Evolutionary conservation across 352 stramenopile genomes (phyloP), one percentile per base, ranked within the genome.

Genomic region (Globisporangium abappressorium): DNA sequence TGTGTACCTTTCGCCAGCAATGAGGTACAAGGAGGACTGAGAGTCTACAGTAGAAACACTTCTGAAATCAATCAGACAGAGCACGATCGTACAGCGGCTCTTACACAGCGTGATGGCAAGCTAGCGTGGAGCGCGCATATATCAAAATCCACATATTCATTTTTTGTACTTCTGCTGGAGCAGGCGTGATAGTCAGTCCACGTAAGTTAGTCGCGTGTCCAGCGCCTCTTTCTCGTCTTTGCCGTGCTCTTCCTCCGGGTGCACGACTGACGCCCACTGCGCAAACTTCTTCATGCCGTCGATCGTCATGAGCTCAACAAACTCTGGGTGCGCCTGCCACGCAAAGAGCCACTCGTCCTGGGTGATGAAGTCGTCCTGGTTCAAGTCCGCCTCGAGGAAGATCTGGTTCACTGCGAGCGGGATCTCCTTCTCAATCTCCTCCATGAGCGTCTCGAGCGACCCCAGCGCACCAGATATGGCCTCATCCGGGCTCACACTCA

Each of bases 261-360:
- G 74, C 4, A 91, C 83, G 24, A 91, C 81, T 0, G 83, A 88
- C 12, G 84, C 84, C 84, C 84, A 91, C 61, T 92, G 83, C 28
- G 83, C 81, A 59, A 94, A 84, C 64, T 94, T 94, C 63, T 90
- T 90, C 84, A 94, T 91, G 18, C 84, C 87, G 57, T 94, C 87
- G 58, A 94, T 91, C 0, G 87, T 93, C 77, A 94, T 77, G 53
- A 94, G 72, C 68, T 94, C 87, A 6, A 94, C 84, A 34, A 94
- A 90, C 65, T 94, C 87, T 2, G 87, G 87, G 56, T 93, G 87
- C 2, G 80, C 67, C 58, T 91, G 84, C 84, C 84, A 92, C 53
- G 83, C 81, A 34, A 90, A 89, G n/a, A 93, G 69, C 87, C 87
- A 94, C 69, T 94, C 87, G 49, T 93, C 75, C 60, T 92, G 76